These are phyloP conservation scores for Hyaloscypha finlandica DNA, from an alignment of 495 filamentous ascomycete genomes.

Conservation along the genomic window DNA sequence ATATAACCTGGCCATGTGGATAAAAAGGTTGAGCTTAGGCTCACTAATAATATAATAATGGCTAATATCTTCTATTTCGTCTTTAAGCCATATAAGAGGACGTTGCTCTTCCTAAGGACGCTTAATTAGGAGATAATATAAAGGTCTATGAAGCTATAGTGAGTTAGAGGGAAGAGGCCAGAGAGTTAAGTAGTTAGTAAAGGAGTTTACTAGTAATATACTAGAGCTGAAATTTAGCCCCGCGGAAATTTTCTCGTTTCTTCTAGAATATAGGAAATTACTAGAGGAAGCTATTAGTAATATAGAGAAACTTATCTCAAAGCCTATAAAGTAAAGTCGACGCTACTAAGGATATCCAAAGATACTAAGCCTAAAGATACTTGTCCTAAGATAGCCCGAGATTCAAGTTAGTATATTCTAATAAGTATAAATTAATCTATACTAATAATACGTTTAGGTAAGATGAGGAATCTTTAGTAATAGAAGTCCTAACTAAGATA, in stretches of 20 bases:
- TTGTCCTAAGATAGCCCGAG: too few relatives aligned
- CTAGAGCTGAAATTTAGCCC: conserved; percentile 72
- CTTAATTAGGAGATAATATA: too few relatives aligned
- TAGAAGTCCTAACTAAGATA: too few relatives aligned
- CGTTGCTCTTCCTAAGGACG: too few relatives aligned
- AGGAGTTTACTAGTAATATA: conserved; percentile 61
- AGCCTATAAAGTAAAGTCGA: too few relatives aligned
- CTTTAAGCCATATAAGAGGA: too few relatives aligned
- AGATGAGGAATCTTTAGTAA: too few relatives aligned
- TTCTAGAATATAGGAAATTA: conserved; percentile 65
- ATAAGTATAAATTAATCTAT: background rate
- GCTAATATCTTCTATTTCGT: too few relatives aligned
- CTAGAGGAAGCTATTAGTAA: conserved; percentile 36
- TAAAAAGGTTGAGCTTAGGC: too few relatives aligned
- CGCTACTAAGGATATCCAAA: background rate
- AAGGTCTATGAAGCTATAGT: background rate
- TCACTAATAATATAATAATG: too few relatives aligned
- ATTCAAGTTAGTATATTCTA: background rate
- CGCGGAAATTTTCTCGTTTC: conserved; percentile 74
- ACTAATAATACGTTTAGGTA: background rate
- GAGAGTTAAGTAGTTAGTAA: conserved; percentile 44
- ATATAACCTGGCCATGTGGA: too few relatives aligned
- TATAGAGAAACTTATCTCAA: background rate
- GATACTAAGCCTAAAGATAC: background rate
- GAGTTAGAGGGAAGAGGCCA: conserved; percentile 34